Base-by-base conservation (phyloP, 768 basidiomycete genomes). In the Daedalea quercina region DNA sequence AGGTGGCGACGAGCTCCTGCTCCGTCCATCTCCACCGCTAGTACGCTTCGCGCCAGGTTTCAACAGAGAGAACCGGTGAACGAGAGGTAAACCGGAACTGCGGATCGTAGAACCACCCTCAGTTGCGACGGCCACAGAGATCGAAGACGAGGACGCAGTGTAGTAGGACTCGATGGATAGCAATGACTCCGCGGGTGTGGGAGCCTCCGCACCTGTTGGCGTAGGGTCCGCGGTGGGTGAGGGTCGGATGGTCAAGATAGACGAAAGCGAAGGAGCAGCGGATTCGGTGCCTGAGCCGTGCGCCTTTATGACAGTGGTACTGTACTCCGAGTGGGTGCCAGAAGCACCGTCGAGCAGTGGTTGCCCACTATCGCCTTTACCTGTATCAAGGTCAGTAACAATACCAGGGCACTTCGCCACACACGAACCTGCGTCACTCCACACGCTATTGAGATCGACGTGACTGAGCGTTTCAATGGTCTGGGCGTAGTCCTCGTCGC, bases 61-160 rank as follows among this genome's bases (percentile, higher is more conserved):
- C 60, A 93, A 76, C 28, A 94, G 76, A 20, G 91, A 87, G 73
- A 94, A 94, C 17, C 93, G 85, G 65, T 94, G 92, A 2, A 91
- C 76, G 48, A 84, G 74, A 0, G 82, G 76, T 2, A 72, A 68
- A 4, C 74, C 67, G 1, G 77, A 58, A 2, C 78, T 72, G 33
- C 73, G 73, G 45, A 85, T 76, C 7, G 85, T 86, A 1, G 87
- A 88, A 19, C 86, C 83, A 11, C 87, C 89, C 58, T 88, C 85
- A 0, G 88, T 91, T 3, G 89, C 89, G 15, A 74, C 75, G 1
- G 87, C 78, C 34, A 74, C 72, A 1, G 82, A 83, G 12, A 57
- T 45, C 23, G 55, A 58, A 2, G 74, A 74, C 23, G 72, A 69
- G 22, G 74, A 70, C 9, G 85, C 84, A 6, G 86, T 89, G 57